A percentile compares a stretch with the other conserved stretches of the same genome.
Evolutionary conservation across 305 asterid genomes (phyloP).

Genomic region (Fraxinus platypoda): DNA sequence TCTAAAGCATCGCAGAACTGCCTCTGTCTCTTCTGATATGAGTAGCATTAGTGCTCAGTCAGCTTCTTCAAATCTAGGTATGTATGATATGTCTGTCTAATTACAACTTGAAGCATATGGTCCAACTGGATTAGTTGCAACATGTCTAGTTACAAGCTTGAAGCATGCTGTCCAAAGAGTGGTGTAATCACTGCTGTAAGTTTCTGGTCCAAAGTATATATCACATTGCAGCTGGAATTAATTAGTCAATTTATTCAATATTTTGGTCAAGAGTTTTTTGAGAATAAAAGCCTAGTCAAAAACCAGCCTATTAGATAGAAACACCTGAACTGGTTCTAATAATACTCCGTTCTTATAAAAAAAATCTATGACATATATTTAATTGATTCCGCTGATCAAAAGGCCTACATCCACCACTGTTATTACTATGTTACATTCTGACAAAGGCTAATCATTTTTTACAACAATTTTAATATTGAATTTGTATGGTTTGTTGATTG

Average conservation of each 20-base stretch:
- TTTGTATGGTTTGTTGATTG: background rate
- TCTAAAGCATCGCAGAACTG: constrained; percentile 61
- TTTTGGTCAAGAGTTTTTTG: background rate
- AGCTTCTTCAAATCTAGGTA: constrained; percentile 69
- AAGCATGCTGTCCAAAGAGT: constrained; percentile 13
- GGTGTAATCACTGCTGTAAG: background rate
- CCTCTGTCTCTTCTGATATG: constrained; percentile 82
- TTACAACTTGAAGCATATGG: background rate
- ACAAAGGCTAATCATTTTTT: background rate
- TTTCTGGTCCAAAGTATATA: background rate
- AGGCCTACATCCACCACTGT: background rate
- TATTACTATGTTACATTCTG: background rate
- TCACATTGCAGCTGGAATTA: background rate
- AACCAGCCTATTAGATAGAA: background rate
- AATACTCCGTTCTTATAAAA: background rate
- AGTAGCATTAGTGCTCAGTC: constrained; percentile 64
- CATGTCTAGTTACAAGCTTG: constrained; percentile 1
- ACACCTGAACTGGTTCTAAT: background rate
- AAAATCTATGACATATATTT: background rate
- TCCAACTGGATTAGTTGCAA: constrained; percentile 7
- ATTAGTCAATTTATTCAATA: background rate
- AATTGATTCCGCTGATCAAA: background rate
- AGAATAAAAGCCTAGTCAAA: background rate
- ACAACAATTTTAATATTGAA: background rate
- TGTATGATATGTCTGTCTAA: constrained; percentile 9